Evolutionary conservation across 108 stramenopile genomes (phyloP), one percentile per base, ranked within the genome.

Genomic region (Epipyxis sp.): DNA sequence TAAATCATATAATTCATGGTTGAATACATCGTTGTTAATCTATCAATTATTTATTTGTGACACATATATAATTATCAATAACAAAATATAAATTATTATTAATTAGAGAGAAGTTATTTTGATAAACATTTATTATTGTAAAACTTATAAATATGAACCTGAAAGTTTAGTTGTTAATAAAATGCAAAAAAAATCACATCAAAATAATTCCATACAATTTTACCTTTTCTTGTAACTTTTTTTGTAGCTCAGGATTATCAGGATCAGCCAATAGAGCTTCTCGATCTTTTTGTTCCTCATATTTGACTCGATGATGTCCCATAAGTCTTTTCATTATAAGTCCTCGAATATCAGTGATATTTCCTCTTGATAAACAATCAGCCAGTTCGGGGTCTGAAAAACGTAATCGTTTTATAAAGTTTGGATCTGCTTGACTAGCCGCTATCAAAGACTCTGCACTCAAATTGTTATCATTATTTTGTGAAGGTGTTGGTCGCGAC

Each of bases 271-370:
- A 76, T 30, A 81, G n/a, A 29, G 59, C 43, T 43, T 37, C 35
- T 59, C 77, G 43, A 67, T 71, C 79, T 42, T 83, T 77, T 80
- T 85, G 44, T 37, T 42, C 27, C 42, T 59, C 78, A 77, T 74
- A 82, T 76, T 42, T 44, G 35, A 27, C 42, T 44, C 81, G 78
- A 78, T 84, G 81, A 68, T 59, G 35, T 34, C 43, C 57, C 83
- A 85, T 62, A 78, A 78, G 59, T 59, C 77, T 79, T 83, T 81
- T 85, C 85, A 85, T 83, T 30, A 81, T 32, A 43, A 76, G 45
- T 44, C 67, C 54, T n/a, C 85, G 85, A 42, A 85, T 71, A 54
- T 85, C 81, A 1, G 65, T 77, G 44, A 81, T 81, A 44, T 85
- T 83, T 40, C 76, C 59, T 20, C 76, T 76, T 45, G 78, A 58